Base-by-base conservation (phyloP, 2,329 filamentous ascomycete species). In the Neoarthrinium moseri region DNA sequence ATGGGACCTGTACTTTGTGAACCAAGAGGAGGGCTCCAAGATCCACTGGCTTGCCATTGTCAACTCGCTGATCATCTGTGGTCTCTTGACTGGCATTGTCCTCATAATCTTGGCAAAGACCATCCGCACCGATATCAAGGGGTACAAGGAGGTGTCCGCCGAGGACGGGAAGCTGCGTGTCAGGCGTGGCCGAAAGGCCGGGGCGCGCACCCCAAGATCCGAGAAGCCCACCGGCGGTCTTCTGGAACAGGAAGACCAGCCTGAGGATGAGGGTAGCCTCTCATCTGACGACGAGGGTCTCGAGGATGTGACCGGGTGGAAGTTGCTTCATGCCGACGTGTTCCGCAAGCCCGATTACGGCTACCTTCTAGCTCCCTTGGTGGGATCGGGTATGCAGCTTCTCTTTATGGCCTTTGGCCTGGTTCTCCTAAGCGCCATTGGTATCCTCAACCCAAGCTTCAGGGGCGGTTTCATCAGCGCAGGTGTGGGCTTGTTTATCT, bases 1-100 rank as follows among this genome's bases (percentile, higher is more conserved):
- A 45, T 96, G 91, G 90, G 88, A 95, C 58, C 71, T 92, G 45
- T 95, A 95, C 66, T 95, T 95, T 68, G 87, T 87, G 49, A 91
- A 92, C 63, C 88, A 94, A 61, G 86, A 89, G 47, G 88, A 92
- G 54, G 87, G 87, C 36, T 84, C 81, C 21, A 84, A 83, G 61
- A 89, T 92, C 20, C 90, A 95, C 63, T 95, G 89, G 88, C 75
- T 95, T 46, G 89, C 90, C 27, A 92, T 95, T 52, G 67, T 94
- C 65, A 95, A 95, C 69, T 94, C 89, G 0, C 67, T 95, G 53
- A 85, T 91, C 53, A 94, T 95, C 54, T 89, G 86, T 40, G 86
- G 86, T 6, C 72, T 94, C 27, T 72, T 95, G 33, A 91, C 87
- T 2, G 84, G 85, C 15, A 83, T 90, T 27, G 87, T 94, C 20